phyloP scores from a whole-genome alignment of 192 early-diverging fungal genomes.

The Coemansia sp. region DNA sequence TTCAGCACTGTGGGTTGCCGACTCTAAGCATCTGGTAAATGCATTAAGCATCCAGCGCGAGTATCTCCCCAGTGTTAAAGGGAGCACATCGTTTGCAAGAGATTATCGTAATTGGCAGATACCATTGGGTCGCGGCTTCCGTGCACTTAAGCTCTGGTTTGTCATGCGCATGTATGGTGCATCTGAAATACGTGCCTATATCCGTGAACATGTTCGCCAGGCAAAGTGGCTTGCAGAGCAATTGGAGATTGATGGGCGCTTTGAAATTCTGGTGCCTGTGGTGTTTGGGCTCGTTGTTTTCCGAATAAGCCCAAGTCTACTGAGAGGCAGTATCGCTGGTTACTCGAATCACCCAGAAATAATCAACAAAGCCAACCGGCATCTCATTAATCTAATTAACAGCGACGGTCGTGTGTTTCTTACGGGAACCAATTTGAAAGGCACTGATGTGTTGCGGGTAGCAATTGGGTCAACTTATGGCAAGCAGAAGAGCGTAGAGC shows the following conservation, averaged over 20 bases:
- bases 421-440: constrained; percentile 33
- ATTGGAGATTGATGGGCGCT: constrained; percentile 39
- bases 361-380: constrained; percentile 31
- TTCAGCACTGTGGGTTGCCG: constrained; percentile 57
- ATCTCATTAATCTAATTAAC: constrained; percentile 23
- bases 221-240: constrained; percentile 38
- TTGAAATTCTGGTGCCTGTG: constrained; percentile 42
- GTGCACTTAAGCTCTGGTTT: constrained; percentile 65
- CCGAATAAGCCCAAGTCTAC: constrained; percentile 32
- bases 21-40: constrained; percentile 45
- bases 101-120: constrained; percentile 60
- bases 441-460: constrained; percentile 23
- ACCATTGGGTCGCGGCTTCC: constrained; percentile 57
- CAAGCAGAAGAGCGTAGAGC: constrained; percentile 12
- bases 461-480: constrained; percentile 32
- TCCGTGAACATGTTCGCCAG: constrained; percentile 39
- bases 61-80: constrained; percentile 48
- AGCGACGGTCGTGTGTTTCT: constrained; percentile 42
- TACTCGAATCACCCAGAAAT: neutral
- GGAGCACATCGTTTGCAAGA: constrained; percentile 34
- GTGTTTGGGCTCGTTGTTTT: constrained; percentile 52
- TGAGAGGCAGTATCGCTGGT: neutral
- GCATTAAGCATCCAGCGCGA: constrained; percentile 54
- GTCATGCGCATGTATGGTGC: constrained; percentile 58
- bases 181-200: constrained; percentile 51